A percentile compares a stretch with the other conserved stretches of the same genome.
These are phyloP conservation scores for Eragrostis tef DNA, from an alignment of 202 grass and related monocot species.

Conservation along the genomic window DNA sequence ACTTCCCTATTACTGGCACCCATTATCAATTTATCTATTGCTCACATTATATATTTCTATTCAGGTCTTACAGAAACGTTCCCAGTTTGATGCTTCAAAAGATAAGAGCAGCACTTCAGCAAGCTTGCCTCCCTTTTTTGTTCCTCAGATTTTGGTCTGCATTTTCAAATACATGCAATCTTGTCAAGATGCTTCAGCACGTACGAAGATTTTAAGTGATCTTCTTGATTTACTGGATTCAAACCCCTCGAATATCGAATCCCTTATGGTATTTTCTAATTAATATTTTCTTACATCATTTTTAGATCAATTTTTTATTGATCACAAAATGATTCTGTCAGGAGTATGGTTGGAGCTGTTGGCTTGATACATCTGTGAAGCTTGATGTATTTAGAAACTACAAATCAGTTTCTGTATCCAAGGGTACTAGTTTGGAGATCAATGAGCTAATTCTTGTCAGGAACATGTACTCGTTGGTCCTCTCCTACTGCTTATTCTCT, in stretches of 20 bases:
- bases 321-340: constrained; percentile 54
- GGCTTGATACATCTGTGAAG: constrained; percentile 81
- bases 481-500: constrained; percentile 81
- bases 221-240: constrained; percentile 85
- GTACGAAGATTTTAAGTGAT: constrained; percentile 80
- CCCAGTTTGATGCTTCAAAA: constrained; percentile 61
- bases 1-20: background rate
- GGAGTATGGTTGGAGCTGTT: constrained; percentile 91
- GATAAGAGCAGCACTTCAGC: constrained; percentile 56
- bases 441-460: constrained; percentile 79
- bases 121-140: constrained; percentile 73
- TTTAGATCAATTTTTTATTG: constrained; percentile 30
- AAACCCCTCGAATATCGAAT: constrained; percentile 89
- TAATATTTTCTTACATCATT: constrained; percentile 28
- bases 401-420: constrained; percentile 49
- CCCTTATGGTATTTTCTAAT: constrained; percentile 70
- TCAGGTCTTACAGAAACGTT: constrained; percentile 87
- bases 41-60: constrained; percentile 45
- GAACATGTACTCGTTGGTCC: constrained; percentile 85
- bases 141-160: constrained; percentile 94
- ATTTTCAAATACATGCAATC: constrained; percentile 88
- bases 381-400: constrained; percentile 84
- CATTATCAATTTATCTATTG: constrained; percentile 30
- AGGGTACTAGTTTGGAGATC: constrained; percentile 45
- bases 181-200: constrained; percentile 85